A percentile compares a stretch with the other conserved stretches of the same genome.
phyloP scores from a whole-genome alignment of 345 rosid genomes.

The Aurinia saxatilis region DNA sequence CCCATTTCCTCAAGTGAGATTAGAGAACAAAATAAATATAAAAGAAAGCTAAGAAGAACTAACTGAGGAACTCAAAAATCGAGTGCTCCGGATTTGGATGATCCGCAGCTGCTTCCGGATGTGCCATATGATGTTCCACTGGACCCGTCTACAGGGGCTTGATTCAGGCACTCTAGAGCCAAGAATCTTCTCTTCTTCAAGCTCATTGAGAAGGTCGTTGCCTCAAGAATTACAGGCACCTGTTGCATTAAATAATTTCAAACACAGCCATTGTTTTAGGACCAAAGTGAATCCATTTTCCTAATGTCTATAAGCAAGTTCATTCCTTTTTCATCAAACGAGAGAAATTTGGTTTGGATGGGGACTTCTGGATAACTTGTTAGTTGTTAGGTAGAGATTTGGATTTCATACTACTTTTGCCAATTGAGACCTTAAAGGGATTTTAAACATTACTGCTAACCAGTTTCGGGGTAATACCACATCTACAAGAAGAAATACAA shows the following conservation, averaged over 20 bases:
- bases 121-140: conserved; percentile 79
- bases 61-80: conserved; percentile 46
- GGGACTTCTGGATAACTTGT: neutral
- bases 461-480: neutral
- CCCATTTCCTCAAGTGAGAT: neutral
- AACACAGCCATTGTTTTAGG: neutral
- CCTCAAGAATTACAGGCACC: conserved; percentile 82
- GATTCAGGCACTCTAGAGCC: conserved; percentile 80
- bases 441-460: neutral
- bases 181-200: conserved; percentile 70
- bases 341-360: neutral
- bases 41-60: neutral
- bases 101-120: conserved; percentile 53
- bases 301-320: neutral
- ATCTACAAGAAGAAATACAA: neutral
- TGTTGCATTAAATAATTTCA: conserved; percentile 20
- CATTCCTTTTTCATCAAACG: neutral
- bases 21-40: neutral
- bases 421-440: neutral
- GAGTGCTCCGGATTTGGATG: conserved; percentile 54
- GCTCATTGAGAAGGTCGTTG: conserved; percentile 81
- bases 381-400: neutral
- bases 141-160: conserved; percentile 91
- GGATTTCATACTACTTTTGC: neutral
- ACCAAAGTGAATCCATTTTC: neutral